Percentiles rank a stretch among this genome's conserved stretches.
These are phyloP conservation scores for Volvox reticuliferus DNA, from an alignment of 139 green algal genomes.

Conservation along the genomic window DNA sequence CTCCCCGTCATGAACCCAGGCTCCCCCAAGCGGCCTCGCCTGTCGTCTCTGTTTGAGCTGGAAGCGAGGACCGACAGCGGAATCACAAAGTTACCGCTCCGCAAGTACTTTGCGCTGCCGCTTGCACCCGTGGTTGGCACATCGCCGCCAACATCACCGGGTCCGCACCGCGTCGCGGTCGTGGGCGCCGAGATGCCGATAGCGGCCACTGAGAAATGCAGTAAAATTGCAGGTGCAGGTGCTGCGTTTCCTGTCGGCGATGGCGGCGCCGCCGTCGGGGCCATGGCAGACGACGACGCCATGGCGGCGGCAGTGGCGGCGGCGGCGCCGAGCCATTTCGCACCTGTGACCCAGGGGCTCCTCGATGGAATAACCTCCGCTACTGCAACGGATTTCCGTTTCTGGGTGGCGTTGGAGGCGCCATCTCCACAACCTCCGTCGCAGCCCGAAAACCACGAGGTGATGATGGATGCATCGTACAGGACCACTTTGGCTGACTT, in stretches of 20 bases:
- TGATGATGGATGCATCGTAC: too few relatives aligned
- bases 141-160: background rate
- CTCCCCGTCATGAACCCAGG: background rate
- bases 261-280: background rate
- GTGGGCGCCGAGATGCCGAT: background rate
- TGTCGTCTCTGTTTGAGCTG: slow-evolving; percentile 15
- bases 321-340: background rate
- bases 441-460: too few relatives aligned
- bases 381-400: background rate
- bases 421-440: background rate
- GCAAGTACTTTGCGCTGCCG: slow-evolving; percentile 10
- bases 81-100: background rate
- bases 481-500: too few relatives aligned
- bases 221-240: background rate
- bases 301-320: background rate
- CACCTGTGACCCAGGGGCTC: background rate
- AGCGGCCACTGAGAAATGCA: too few relatives aligned
- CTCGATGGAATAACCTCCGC: background rate
- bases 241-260: background rate
- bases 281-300: too few relatives aligned
- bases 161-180: background rate
- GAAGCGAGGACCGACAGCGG: background rate
- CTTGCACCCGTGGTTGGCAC: background rate
- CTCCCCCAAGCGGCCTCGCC: slow-evolving; percentile 23
- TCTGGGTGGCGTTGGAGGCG: background rate